phyloP scores from a whole-genome alignment of 768 basidiomycete genomes.

The Amanita exitialis region DNA sequence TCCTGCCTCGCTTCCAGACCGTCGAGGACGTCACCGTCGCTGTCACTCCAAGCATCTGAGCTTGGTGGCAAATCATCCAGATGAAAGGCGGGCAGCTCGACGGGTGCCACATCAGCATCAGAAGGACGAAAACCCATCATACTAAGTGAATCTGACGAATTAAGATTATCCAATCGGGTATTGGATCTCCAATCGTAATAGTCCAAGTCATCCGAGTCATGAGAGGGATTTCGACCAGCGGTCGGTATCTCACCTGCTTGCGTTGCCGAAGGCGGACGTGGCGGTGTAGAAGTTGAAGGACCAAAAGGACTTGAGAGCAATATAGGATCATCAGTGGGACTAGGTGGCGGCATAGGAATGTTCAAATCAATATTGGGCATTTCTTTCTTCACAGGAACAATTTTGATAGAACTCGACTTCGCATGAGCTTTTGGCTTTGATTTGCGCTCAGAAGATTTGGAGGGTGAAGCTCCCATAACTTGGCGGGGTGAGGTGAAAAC shows the following conservation, averaged over 20 bases:
- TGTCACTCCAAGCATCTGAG: constrained; percentile 23
- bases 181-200: constrained; percentile 15
- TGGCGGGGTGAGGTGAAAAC: constrained; percentile 67
- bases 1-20: constrained; percentile 1
- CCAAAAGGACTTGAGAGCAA: constrained; percentile 42
- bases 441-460: constrained; percentile 20
- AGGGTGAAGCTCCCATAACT: constrained; percentile 35
- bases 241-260: background rate
- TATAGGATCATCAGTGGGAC: constrained; percentile 69
- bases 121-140: constrained; percentile 20
- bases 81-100: constrained; percentile 17
- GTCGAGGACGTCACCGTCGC: constrained; percentile 19
- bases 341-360: constrained; percentile 54
- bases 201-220: background rate
- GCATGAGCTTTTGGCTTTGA: constrained; percentile 8
- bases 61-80: constrained; percentile 16
- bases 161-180: background rate
- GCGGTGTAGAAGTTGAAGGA: constrained; percentile 16
- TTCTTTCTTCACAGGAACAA: constrained; percentile 44
- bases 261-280: constrained; percentile 1
- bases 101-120: constrained; percentile 18
- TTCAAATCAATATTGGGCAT: constrained; percentile 52
- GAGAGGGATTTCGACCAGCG: background rate
- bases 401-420: constrained; percentile 12
- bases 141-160: constrained; percentile 12